Conservation (phyloP, 192 early-diverging fungal genomes). For the Coemansia sp. region DNA sequence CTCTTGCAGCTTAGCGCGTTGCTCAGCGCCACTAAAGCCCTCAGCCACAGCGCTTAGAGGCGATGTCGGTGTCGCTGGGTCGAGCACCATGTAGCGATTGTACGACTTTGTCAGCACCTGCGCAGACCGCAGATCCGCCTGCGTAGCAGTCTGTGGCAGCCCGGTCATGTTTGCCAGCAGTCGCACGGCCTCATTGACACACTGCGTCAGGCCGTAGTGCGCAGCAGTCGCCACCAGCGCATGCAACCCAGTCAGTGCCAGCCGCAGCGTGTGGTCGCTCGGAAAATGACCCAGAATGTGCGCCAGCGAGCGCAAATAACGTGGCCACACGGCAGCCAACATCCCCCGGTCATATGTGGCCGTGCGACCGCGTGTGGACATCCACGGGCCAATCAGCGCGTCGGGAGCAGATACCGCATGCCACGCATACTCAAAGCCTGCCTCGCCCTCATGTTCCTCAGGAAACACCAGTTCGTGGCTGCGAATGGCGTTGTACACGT, state of each 20-base stretch:
- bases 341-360: constrained; percentile 75
- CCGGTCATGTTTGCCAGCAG: constrained; percentile 75
- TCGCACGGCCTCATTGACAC: constrained; percentile 77
- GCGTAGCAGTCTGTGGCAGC: constrained; percentile 31
- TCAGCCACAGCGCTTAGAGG: constrained; percentile 33
- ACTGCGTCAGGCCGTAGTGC: constrained; percentile 66
- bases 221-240: constrained; percentile 48
- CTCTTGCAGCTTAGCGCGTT: constrained; percentile 35
- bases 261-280: constrained; percentile 26
- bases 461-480: constrained; percentile 93
- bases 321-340: constrained; percentile 71
- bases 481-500: constrained; percentile 86
- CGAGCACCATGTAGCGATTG: constrained; percentile 28
- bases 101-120: constrained; percentile 31
- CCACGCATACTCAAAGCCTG: constrained; percentile 95
- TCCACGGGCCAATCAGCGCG: constrained; percentile 57
- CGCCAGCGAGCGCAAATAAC: constrained; percentile 60
- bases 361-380: constrained; percentile 56
- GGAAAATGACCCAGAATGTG: constrained; percentile 18
- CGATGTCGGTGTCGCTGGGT: constrained; percentile 37
- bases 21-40: constrained; percentile 24
- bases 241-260: constrained; percentile 28
- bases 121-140: constrained; percentile 20
- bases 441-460: constrained; percentile 92
- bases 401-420: constrained; percentile 58